Conservation (phyloP, 352 stramenopile species). For the Globisporangium iwayamae region DNA sequence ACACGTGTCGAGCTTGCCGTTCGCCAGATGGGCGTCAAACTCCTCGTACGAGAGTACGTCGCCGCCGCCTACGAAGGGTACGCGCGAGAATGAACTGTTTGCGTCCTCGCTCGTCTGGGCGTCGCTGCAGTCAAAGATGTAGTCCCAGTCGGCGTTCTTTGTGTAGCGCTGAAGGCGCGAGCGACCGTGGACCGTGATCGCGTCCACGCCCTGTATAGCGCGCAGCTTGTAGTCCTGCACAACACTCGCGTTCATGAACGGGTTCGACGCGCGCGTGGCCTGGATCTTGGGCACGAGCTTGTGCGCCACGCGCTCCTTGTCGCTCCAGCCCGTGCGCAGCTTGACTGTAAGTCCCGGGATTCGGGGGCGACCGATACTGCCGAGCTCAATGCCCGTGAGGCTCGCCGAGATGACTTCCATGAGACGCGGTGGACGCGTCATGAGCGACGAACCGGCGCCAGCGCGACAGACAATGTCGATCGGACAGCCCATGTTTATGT, state of each 20-base stretch:
- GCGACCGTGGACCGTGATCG: constrained; percentile 93
- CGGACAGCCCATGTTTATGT: constrained; percentile 99
- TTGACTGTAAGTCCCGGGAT: constrained; percentile 95
- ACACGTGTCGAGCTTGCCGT: constrained; percentile 82
- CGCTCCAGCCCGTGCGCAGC: constrained; percentile 97
- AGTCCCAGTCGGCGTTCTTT: constrained; percentile 98
- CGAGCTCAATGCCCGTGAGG: constrained; percentile 79
- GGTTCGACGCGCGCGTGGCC: constrained; percentile 35
- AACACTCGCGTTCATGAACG: constrained; percentile 80
- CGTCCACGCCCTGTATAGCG: constrained; percentile 60
- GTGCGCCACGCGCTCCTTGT: constrained; percentile 94
- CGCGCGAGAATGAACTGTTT: constrained; percentile 20
- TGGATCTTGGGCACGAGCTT: constrained; percentile 93
- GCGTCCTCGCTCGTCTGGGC: constrained; percentile 24
- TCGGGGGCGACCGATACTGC: constrained; percentile 29
- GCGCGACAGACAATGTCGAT: constrained; percentile 94
- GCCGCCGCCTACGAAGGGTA: constrained; percentile 93
- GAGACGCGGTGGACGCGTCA: constrained; percentile 91
- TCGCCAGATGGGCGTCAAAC: constrained; percentile 80
- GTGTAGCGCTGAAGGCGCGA: constrained; percentile 97
- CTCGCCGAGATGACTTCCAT: constrained; percentile 88
- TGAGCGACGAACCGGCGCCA: constrained; percentile 91
- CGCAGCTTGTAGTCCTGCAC: constrained; percentile 69
- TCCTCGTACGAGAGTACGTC: constrained; percentile 86
- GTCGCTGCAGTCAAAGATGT: constrained; percentile 91